phyloP scores from a whole-genome alignment of 2,329 filamentous ascomycete species.

The Dothidotthia symphoricarpi region DNA sequence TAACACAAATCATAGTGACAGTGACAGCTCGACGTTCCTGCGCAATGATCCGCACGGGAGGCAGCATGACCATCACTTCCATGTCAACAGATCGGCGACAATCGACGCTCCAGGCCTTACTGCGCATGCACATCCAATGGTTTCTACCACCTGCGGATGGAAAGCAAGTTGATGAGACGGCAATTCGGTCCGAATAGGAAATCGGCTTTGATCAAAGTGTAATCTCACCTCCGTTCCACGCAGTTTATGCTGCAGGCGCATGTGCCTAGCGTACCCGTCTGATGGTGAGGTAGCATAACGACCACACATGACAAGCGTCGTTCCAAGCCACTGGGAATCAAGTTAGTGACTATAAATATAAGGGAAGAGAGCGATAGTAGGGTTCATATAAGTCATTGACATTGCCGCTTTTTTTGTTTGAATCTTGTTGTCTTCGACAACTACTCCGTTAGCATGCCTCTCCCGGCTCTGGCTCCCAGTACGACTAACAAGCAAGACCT shows the following conservation, averaged over 20 bases:
- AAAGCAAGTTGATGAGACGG: constrained; percentile 17
- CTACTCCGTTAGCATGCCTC: too few relatives aligned
- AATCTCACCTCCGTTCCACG: constrained; percentile 16
- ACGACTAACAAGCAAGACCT: constrained; percentile 47
- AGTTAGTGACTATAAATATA: too few relatives aligned
- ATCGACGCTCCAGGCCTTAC: constrained; percentile 10
- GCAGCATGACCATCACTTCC: constrained; percentile 25
- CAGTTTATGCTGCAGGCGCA: constrained; percentile 18
- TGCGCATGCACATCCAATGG: constrained; percentile 12
- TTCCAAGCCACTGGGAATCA: too few relatives aligned
- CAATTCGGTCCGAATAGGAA: constrained; percentile 21
- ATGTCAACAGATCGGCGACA: constrained; percentile 24
- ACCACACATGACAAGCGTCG: constrained; percentile 24
- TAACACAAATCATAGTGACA: constrained; percentile 24
- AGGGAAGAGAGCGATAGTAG: too few relatives aligned
- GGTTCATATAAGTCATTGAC: too few relatives aligned
- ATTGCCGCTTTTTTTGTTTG: too few relatives aligned
- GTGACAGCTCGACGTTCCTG: constrained; percentile 22
- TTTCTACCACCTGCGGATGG: constrained; percentile 19
- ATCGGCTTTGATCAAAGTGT: constrained; percentile 10
- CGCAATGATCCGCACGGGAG: constrained; percentile 23
- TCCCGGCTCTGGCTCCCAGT: too few relatives aligned
- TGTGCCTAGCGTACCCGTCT: constrained; percentile 16
- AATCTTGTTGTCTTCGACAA: too few relatives aligned
- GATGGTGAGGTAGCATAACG: constrained; percentile 19